phyloP scores from a whole-genome alignment of 768 basidiomycete species.

The Lactarius sanguifluus region DNA sequence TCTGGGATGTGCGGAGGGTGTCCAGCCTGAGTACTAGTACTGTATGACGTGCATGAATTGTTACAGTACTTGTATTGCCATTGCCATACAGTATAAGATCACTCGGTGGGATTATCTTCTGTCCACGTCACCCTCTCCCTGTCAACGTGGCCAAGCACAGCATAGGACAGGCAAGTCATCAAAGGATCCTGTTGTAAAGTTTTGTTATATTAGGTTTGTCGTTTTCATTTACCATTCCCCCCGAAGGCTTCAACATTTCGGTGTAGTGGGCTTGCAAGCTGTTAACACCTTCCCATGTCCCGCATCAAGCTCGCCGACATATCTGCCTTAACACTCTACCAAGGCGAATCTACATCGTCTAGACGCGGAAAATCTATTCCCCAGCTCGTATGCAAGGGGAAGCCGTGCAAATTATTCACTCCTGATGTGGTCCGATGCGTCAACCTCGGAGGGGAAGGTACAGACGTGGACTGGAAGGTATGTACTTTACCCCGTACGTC shows the following conservation, averaged over 20 bases:
- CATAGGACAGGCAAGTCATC: background rate
- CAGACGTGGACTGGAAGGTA: conserved; percentile 91
- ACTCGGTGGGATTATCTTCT: background rate
- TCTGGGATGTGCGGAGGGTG: conserved; percentile 75
- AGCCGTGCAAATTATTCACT: conserved; percentile 70
- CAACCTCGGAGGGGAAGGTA: conserved; percentile 73
- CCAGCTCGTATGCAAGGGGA: conserved; percentile 80
- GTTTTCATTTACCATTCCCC: background rate
- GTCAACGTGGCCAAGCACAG: conserved; percentile 21
- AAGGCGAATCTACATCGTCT: conserved; percentile 59
- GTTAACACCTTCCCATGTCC: conserved; percentile 47
- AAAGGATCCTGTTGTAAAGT: no score
- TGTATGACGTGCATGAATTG: background rate
- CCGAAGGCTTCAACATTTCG: background rate
- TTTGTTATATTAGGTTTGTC: conserved; percentile 12
- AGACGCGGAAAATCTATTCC: conserved; percentile 67
- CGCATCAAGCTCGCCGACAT: conserved; percentile 72
- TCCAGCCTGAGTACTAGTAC: conserved; percentile 15
- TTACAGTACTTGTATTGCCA: no score
- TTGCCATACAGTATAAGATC: no score
- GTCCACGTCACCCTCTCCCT: conserved; percentile 19
- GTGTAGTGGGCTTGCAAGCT: background rate
- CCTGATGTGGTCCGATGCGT: conserved; percentile 86
- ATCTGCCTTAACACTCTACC: conserved; percentile 75
- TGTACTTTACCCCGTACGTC: conserved; percentile 29